Percentiles rank a stretch among this genome's conserved stretches.
Evolutionary conservation across 106 monocot species (phyloP).

Genomic region (Chionographis japonica): DNA sequence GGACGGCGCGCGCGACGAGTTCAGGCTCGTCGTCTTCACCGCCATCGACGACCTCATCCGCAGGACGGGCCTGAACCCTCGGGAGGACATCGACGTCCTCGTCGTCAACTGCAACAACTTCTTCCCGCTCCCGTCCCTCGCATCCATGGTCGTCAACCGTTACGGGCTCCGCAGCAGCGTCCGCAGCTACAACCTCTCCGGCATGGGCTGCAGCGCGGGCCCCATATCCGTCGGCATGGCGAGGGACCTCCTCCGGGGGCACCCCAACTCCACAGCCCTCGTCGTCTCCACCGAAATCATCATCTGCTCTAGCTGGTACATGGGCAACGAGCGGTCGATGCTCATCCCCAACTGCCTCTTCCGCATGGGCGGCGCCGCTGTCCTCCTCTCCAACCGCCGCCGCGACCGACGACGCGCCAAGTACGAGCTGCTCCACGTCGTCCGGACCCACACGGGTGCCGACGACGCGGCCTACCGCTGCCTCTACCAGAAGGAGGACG

Average conservation of each 20-base stretch:
- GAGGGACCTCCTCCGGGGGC: background rate
- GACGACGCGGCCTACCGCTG: constrained; percentile 5
- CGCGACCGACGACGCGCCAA: background rate
- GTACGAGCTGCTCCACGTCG: constrained; percentile 3
- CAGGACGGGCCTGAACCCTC: background rate
- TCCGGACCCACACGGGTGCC: constrained; percentile 10
- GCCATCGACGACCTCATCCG: background rate
- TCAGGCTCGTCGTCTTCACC: constrained; percentile 3
- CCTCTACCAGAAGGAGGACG: constrained; percentile 1
- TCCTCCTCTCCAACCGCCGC: background rate
- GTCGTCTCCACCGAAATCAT: constrained; percentile 14
- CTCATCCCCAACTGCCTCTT: constrained; percentile 14
- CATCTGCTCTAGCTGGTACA: background rate
- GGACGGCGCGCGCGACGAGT: constrained; percentile 1
- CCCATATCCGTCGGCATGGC: constrained; percentile 9
- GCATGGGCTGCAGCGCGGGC: constrained; percentile 16
- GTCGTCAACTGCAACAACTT: constrained; percentile 10
- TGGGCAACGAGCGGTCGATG: constrained; percentile 10
- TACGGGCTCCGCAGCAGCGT: background rate
- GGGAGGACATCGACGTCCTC: constrained; percentile 1
- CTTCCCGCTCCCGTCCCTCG: constrained; percentile 10
- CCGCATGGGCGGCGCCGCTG: constrained; percentile 10
- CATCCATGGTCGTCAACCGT: constrained; percentile 2
- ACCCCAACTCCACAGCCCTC: background rate
- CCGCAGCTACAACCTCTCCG: constrained; percentile 6